Percentiles rank a stretch among this genome's conserved stretches.
These are phyloP conservation scores for Pelargonium fulgidum DNA, from an alignment of 441 rosid genomes.

Conservation along the genomic window DNA sequence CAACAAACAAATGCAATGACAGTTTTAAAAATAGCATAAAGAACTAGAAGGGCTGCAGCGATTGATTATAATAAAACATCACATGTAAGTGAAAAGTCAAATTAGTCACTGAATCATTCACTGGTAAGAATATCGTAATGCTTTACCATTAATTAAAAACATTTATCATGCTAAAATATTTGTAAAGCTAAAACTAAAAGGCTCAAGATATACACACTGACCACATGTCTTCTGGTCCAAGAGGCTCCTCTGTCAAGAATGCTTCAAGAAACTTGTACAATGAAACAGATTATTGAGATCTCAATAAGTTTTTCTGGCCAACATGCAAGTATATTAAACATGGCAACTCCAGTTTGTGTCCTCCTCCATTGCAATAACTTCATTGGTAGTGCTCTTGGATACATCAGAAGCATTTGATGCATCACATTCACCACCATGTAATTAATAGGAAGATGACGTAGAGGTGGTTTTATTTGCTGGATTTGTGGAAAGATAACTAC, in stretches of 20 bases:
- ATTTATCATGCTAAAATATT: slow-evolving; percentile 1
- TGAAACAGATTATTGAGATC: slow-evolving; percentile 56
- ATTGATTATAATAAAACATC: background rate
- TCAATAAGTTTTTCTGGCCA: slow-evolving; percentile 57
- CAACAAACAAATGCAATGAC: background rate
- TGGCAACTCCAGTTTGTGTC: slow-evolving; percentile 24
- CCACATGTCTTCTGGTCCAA: slow-evolving; percentile 90
- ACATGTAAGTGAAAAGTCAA: background rate
- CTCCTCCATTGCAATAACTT: slow-evolving; percentile 31
- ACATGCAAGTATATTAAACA: slow-evolving; percentile 46
- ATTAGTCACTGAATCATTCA: background rate
- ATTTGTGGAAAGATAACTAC: no score
- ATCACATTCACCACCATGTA: slow-evolving; percentile 34
- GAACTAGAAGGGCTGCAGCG: background rate
- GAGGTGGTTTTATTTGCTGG: no score
- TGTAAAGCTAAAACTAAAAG: slow-evolving; percentile 15
- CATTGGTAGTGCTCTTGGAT: slow-evolving; percentile 32
- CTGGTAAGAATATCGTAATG: background rate
- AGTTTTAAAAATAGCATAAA: slow-evolving; percentile 1
- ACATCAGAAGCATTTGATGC: slow-evolving; percentile 24
- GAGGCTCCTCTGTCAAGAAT: slow-evolving; percentile 74
- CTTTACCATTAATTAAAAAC: background rate
- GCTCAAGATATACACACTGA: slow-evolving; percentile 34
- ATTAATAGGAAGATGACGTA: background rate
- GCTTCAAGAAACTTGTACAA: slow-evolving; percentile 74